These are phyloP conservation scores for Ziziphus jujuba DNA, from an alignment of 306 rosid genomes.

Conservation along the genomic window DNA sequence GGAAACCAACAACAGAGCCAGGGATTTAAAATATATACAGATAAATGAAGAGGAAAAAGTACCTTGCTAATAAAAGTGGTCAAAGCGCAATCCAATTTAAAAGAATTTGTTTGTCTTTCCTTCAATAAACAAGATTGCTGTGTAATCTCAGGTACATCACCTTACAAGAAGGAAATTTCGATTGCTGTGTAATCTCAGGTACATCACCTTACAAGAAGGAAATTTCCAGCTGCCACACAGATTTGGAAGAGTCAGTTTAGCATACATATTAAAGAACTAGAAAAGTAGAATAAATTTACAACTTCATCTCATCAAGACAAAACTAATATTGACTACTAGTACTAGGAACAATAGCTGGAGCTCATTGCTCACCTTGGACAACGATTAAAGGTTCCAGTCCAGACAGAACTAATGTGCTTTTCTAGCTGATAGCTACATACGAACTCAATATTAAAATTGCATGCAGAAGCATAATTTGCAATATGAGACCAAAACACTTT, in stretches of 20 bases:
- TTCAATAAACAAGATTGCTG: slow-evolving; percentile 1
- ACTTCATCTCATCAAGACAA: not conserved
- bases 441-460: slow-evolving; percentile 20
- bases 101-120: slow-evolving; percentile 15
- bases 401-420: slow-evolving; percentile 1
- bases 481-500: slow-evolving; percentile 27
- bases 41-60: slow-evolving; percentile 6
- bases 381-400: slow-evolving; percentile 3
- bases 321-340: not conserved
- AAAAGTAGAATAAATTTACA: not conserved
- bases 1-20: not conserved
- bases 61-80: slow-evolving; percentile 35
- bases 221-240: slow-evolving; percentile 18
- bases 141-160: slow-evolving; percentile 2
- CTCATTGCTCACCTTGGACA: slow-evolving; percentile 27
- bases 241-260: slow-evolving; percentile 6
- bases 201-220: not conserved
- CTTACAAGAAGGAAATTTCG: not conserved
- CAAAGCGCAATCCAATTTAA: slow-evolving; percentile 26
- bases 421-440: slow-evolving; percentile 11
- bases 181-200: slow-evolving; percentile 11
- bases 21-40: not conserved
- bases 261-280: not conserved
- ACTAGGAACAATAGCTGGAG: not conserved
- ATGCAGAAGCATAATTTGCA: slow-evolving; percentile 28